phyloP scores from a whole-genome alignment of 768 basidiomycete species.

The Podaxis carcinomalis region DNA sequence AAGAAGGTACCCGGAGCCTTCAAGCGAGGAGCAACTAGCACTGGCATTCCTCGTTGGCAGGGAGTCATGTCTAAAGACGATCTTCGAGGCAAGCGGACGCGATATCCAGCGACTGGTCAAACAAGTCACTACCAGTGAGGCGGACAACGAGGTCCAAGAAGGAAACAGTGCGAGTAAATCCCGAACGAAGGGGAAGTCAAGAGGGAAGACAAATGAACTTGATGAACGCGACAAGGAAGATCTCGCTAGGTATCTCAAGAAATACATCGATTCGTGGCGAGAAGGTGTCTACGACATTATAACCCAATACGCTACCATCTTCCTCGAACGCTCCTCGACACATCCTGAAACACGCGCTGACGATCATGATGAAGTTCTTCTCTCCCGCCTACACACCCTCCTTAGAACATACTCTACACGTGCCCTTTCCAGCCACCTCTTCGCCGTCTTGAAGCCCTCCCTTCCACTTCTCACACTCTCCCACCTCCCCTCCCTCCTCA shows the following conservation, averaged over 20 bases:
- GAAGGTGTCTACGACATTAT: constrained; percentile 92
- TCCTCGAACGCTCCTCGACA: constrained; percentile 60
- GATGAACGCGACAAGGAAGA: constrained; percentile 67
- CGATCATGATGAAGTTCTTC: constrained; percentile 19
- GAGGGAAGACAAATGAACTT: constrained; percentile 24
- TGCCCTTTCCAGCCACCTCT: constrained; percentile 58
- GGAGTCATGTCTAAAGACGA: constrained; percentile 54
- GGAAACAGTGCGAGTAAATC: neutral
- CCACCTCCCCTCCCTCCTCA: constrained; percentile 77
- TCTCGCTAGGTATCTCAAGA: constrained; percentile 72
- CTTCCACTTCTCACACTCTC: constrained; percentile 60
- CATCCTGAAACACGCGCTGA: constrained; percentile 15
- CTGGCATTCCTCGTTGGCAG: constrained; percentile 75
- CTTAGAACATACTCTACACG: constrained; percentile 63
- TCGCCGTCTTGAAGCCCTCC: constrained; percentile 58
- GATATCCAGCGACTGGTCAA: constrained; percentile 36
- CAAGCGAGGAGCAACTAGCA: constrained; percentile 74
- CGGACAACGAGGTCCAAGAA: neutral
- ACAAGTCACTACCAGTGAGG: constrained; percentile 8
- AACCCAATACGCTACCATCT: constrained; percentile 86
- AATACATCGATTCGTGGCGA: constrained; percentile 86
- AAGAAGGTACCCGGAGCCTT: constrained; percentile 20
- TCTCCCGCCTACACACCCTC: constrained; percentile 40
- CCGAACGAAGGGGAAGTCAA: constrained; percentile 17
- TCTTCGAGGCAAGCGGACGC: constrained; percentile 50